Conservation (phyloP, 2,329 filamentous ascomycete species). For the Claviceps purpurea region DNA sequence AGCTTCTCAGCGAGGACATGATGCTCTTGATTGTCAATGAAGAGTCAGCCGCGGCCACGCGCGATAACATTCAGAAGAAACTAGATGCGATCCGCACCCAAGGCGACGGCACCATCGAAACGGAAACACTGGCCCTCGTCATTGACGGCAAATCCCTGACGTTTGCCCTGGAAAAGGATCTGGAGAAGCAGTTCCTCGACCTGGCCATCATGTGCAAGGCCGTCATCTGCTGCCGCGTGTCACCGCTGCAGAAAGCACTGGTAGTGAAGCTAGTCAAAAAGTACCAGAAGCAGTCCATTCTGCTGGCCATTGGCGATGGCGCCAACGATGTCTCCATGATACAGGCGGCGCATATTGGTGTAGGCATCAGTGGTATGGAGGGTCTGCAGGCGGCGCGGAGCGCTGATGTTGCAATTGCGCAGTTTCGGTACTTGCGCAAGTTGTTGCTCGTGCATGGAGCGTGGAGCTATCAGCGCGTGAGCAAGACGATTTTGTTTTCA, state of each 20-base stretch:
- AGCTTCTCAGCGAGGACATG: constrained; percentile 97
- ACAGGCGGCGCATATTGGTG: constrained; percentile 92
- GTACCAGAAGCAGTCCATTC: constrained; percentile 73
- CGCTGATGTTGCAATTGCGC: constrained; percentile 88
- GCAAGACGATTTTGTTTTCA: constrained; percentile 93
- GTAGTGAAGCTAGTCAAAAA: constrained; percentile 98
- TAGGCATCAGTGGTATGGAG: constrained; percentile 94
- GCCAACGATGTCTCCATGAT: constrained; percentile 99
- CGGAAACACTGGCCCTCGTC: constrained; percentile 77
- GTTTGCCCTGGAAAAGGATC: constrained; percentile 79
- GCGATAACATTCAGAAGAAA: constrained; percentile 87
- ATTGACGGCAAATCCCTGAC: constrained; percentile 96
- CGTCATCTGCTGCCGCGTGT: constrained; percentile 97
- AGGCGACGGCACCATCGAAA: constrained; percentile 59
- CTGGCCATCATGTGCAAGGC: constrained; percentile 93
- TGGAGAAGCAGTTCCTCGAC: constrained; percentile 88
- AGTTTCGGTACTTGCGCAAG: constrained; percentile 92
- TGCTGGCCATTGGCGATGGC: constrained; percentile 91
- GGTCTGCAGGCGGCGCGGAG: constrained; percentile 92
- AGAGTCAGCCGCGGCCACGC: constrained; percentile 62
- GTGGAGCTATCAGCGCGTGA: constrained; percentile 95
- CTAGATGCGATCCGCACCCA: constrained; percentile 80
- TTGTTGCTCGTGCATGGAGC: constrained; percentile 87
- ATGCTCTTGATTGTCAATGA: constrained; percentile 94
- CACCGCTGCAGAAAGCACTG: constrained; percentile 88